Conservation (phyloP, 2,329 filamentous ascomycete genomes). For the Alternaria incomplexa region DNA sequence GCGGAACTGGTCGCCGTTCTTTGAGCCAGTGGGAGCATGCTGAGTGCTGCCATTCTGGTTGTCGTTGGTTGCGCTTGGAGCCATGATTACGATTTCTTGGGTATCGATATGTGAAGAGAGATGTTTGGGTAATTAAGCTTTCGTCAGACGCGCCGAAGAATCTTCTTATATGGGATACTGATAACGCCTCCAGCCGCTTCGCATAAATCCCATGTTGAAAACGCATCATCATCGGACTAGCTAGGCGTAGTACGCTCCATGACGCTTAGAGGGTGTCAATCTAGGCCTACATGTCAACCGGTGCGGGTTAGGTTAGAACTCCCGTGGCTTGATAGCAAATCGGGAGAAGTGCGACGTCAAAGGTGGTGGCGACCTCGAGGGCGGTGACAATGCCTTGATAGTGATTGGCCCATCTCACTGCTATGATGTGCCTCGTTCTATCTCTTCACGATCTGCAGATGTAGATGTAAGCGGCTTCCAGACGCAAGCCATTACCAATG, state of each 20-base stretch:
- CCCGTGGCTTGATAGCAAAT: constrained; percentile 10
- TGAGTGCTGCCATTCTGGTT: constrained; percentile 16
- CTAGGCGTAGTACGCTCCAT: constrained; percentile 15
- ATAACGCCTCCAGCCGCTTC: neutral
- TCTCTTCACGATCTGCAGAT: constrained; percentile 2
- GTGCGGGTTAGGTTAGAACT: constrained; percentile 10
- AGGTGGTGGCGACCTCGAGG: constrained; percentile 14
- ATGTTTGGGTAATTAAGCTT: neutral
- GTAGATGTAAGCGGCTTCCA: constrained; percentile 18
- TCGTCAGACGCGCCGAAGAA: neutral
- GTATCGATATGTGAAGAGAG: neutral
- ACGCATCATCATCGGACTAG: constrained; percentile 16
- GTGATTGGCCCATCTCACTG: constrained; percentile 15
- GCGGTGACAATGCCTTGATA: constrained; percentile 8
- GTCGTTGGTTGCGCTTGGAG: constrained; percentile 13
- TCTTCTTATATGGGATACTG: constrained; percentile 3
- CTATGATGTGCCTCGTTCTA: neutral
- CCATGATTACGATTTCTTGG: neutral
- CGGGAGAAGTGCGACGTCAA: constrained; percentile 16
- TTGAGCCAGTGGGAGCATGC: constrained; percentile 24
- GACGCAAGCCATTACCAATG: constrained; percentile 21
- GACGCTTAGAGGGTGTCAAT: constrained; percentile 23
- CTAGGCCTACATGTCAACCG: constrained; percentile 4
- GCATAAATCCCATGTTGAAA: constrained; percentile 1
- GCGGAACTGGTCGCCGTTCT: constrained; percentile 48